A percentile compares a stretch with the other conserved stretches of the same genome.
Evolutionary conservation across 768 basidiomycete species (phyloP).

Genomic region (Mycena kentingensis): DNA sequence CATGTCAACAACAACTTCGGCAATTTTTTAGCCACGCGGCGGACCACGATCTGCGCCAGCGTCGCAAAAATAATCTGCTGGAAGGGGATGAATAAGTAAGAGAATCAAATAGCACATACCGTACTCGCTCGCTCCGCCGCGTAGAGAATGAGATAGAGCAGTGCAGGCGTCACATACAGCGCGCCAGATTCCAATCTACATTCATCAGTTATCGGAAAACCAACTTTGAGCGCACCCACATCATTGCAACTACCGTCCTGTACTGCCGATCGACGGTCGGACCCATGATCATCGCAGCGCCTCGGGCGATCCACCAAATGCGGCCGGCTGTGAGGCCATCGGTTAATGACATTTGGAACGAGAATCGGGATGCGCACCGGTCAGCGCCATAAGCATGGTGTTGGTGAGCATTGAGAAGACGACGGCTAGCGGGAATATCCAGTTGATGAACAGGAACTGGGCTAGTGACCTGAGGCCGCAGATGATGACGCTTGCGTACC

Average conservation of each 20-base stretch:
- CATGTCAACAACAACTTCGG: background rate
- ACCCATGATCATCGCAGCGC: slow-evolving; percentile 28
- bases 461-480: slow-evolving; percentile 4
- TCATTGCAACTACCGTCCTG: slow-evolving; percentile 28
- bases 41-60: slow-evolving; percentile 16
- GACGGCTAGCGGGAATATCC: slow-evolving; percentile 11
- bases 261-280: slow-evolving; percentile 24
- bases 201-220: background rate
- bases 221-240: slow-evolving; percentile 23
- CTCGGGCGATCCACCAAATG: slow-evolving; percentile 34
- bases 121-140: background rate
- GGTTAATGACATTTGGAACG: background rate
- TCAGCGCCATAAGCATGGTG: slow-evolving; percentile 25
- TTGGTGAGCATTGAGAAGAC: slow-evolving; percentile 22
- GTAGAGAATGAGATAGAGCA: slow-evolving; percentile 11
- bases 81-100: background rate
- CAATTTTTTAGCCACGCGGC: background rate
- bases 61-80: slow-evolving; percentile 14
- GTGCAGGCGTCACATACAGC: slow-evolving; percentile 8
- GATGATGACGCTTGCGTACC: slow-evolving; percentile 11
- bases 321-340: slow-evolving; percentile 27
- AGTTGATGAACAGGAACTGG: slow-evolving; percentile 14
- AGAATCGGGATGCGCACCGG: slow-evolving; percentile 14
- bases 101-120: background rate
- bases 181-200: slow-evolving; percentile 19